Evolutionary conservation across 2,329 filamentous ascomycete genomes (phyloP).

Genomic region (Lasiodiplodia gonubiensis): DNA sequence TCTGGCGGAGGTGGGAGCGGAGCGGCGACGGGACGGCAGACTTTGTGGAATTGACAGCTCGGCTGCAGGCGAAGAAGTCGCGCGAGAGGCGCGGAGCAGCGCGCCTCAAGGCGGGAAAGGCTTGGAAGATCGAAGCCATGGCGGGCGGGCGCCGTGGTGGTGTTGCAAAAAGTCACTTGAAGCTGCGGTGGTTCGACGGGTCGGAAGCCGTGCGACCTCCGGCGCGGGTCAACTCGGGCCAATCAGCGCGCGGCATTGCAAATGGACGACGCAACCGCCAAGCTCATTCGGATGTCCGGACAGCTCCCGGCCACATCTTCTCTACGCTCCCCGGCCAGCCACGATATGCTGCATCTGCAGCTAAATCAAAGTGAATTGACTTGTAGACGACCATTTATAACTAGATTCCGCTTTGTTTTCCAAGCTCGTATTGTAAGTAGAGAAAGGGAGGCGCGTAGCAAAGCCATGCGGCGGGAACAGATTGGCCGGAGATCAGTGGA

Average conservation of each 20-base stretch:
- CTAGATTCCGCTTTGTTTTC: background rate
- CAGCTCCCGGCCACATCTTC: background rate
- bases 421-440: no score
- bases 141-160: conserved; percentile 16
- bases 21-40: conserved; percentile 33
- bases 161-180: conserved; percentile 24
- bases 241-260: conserved; percentile 15
- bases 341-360: no score
- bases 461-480: no score
- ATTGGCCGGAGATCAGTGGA: no score
- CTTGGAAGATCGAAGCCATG: conserved; percentile 46
- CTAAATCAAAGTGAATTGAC: background rate
- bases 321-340: no score
- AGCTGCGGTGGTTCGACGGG: conserved; percentile 24
- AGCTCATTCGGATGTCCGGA: background rate
- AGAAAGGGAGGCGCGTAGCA: no score
- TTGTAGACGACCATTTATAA: background rate
- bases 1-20: conserved; percentile 2
- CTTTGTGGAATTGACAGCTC: conserved; percentile 38
- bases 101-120: conserved; percentile 45
- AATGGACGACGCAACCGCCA: conserved; percentile 7
- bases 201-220: conserved; percentile 11
- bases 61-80: conserved; percentile 43
- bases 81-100: conserved; percentile 46
- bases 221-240: background rate